Evolutionary conservation across 1,284 basidiomycete species (phyloP).

Genomic region (Sanguinoderma infundibulare): DNA sequence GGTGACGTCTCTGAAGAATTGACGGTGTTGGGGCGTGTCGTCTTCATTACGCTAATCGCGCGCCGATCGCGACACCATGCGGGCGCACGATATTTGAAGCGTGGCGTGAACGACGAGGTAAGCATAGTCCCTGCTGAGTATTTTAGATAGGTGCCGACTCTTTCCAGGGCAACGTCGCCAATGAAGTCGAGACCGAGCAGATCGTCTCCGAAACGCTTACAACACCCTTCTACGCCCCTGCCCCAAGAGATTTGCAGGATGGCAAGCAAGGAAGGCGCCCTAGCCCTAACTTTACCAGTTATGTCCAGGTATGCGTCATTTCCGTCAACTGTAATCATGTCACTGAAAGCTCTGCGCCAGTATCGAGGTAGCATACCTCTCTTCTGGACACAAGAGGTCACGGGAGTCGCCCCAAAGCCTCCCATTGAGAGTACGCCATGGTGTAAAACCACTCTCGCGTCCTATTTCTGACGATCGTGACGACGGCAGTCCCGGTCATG

Average conservation of each 20-base stretch:
- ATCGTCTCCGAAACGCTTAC: slow-evolving; percentile 95
- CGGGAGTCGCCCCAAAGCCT: slow-evolving; percentile 88
- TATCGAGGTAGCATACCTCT: slow-evolving; percentile 96
- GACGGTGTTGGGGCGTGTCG: slow-evolving; percentile 86
- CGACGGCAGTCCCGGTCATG: slow-evolving; percentile 79
- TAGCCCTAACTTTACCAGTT: slow-evolving; percentile 91
- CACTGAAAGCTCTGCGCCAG: slow-evolving; percentile 40
- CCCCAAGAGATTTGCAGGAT: slow-evolving; percentile 36
- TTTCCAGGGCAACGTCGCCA: slow-evolving; percentile 91
- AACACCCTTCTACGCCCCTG: slow-evolving; percentile 85
- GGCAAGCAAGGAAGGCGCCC: slow-evolving; percentile 51
- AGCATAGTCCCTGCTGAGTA: not conserved
- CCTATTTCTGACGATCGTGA: not conserved
- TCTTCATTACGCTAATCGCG: slow-evolving; percentile 95
- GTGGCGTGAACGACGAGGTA: slow-evolving; percentile 93
- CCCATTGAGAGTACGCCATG: slow-evolving; percentile 89
- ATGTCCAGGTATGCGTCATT: slow-evolving; percentile 72
- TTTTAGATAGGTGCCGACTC: slow-evolving; percentile 1
- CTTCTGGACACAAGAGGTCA: slow-evolving; percentile 95
- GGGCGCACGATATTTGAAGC: slow-evolving; percentile 93
- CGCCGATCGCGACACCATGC: slow-evolving; percentile 95
- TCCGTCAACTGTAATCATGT: too few relatives aligned
- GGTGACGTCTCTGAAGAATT: slow-evolving; percentile 65
- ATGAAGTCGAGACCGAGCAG: slow-evolving; percentile 99
- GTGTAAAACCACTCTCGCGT: not conserved